phyloP scores from a whole-genome alignment of 2,329 filamentous ascomycete genomes.

The Penicillium capsulatum region DNA sequence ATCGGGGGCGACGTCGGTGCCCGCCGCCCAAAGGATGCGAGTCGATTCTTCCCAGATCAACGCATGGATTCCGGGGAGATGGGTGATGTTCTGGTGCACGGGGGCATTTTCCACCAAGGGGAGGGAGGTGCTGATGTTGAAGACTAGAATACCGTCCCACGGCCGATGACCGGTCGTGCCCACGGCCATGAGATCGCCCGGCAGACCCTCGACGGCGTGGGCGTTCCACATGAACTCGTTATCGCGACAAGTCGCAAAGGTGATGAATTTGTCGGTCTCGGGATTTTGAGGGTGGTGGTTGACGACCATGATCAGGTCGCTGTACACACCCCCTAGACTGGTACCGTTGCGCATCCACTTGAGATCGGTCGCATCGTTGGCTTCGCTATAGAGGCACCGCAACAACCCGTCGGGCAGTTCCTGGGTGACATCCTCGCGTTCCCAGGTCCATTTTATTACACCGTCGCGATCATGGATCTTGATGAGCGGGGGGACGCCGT shows the following conservation, averaged over 20 bases:
- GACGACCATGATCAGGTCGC: constrained; percentile 19
- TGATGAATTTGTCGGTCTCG: constrained; percentile 22
- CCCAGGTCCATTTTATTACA: constrained; percentile 17
- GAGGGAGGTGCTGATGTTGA: constrained; percentile 17
- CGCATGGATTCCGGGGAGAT: constrained; percentile 22
- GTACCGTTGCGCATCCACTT: constrained; percentile 23
- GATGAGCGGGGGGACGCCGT: constrained; percentile 16
- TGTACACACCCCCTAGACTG: constrained; percentile 22
- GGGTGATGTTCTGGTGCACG: constrained; percentile 22
- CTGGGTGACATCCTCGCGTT: constrained; percentile 20
- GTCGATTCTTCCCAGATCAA: constrained; percentile 26
- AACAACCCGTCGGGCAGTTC: constrained; percentile 12
- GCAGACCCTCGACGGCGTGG: constrained; percentile 20
- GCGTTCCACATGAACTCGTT: constrained; percentile 21
- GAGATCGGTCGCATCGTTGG: constrained; percentile 25
- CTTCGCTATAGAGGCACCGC: constrained; percentile 16
- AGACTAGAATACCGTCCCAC: constrained; percentile 25
- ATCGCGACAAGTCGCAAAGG: constrained; percentile 21
- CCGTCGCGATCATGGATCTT: constrained; percentile 22
- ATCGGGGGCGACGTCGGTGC: constrained; percentile 23
- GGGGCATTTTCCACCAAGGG: constrained; percentile 20
- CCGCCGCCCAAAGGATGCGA: constrained; percentile 23
- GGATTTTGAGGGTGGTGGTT: constrained; percentile 24
- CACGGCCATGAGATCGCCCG: constrained; percentile 20
- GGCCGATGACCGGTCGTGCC: constrained; percentile 22